These are phyloP conservation scores for Russula brevipes DNA, from an alignment of 768 basidiomycete species.

Conservation along the genomic window DNA sequence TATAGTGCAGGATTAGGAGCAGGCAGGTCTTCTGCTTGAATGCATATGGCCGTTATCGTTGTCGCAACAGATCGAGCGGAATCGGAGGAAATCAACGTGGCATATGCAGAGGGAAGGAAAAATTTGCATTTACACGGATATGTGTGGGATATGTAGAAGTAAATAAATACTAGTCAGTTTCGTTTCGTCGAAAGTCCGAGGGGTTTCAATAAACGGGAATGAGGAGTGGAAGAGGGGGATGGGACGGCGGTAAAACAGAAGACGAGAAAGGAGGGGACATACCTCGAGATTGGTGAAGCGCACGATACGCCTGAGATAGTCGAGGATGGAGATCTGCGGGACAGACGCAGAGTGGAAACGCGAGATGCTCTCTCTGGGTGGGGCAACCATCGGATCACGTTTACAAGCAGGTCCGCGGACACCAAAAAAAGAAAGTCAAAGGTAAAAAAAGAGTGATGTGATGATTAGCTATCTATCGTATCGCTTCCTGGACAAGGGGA, in stretches of 20 bases:
- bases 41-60: neutral
- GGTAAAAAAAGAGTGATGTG: neutral
- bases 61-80: neutral
- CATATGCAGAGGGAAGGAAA: neutral
- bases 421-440: neutral
- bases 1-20: slow-evolving; percentile 79
- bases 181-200: neutral
- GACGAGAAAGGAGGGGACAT: slow-evolving; percentile 26
- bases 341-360: slow-evolving; percentile 94
- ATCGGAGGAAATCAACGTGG: neutral
- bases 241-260: slow-evolving; percentile 2
- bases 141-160: neutral
- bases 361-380: slow-evolving; percentile 74
- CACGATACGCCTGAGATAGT: slow-evolving; percentile 92
- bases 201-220: neutral
- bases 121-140: neutral
- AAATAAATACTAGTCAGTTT: neutral
- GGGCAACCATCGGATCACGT: neutral
- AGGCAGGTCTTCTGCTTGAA: slow-evolving; percentile 65
- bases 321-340: slow-evolving; percentile 81
- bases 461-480: slow-evolving; percentile 4
- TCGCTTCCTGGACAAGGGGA: slow-evolving; percentile 20
- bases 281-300: slow-evolving; percentile 96
- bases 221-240: slow-evolving; percentile 2
- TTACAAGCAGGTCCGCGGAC: neutral